Base-by-base conservation (phyloP, 192 early-diverging fungal genomes). In the Spinellus fusiger region DNA sequence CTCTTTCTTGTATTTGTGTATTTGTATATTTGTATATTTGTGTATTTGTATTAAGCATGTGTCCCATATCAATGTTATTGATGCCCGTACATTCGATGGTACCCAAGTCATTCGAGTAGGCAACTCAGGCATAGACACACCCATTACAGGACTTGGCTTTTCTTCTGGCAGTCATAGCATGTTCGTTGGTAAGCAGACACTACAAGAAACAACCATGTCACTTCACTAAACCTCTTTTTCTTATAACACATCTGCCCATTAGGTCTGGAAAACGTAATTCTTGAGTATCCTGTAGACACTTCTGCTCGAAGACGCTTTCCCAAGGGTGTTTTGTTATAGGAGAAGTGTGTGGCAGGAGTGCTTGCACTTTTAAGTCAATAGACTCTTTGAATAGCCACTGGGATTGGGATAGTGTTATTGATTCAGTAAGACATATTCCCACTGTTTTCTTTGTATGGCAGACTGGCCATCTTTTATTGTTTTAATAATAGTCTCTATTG, bases 171-270 rank as follows among this genome's bases (percentile, higher is more conserved):
- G 90, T 73, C 80, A 83, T 63, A 79, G 79, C 15, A 73, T 93
- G 53, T 98, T 93, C 81, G 93, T 95, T 57, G 94, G 94, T 91
- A 78, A 48, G 84, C 74, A n/a, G n/a, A n/a, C n/a, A n/a, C n/a
- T n/a, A n/a, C n/a, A n/a, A n/a, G n/a, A n/a, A n/a, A n/a, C n/a
- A n/a, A n/a, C n/a, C n/a, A n/a, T n/a, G n/a, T n/a, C n/a, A n/a
- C n/a, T n/a, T n/a, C n/a, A n/a, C n/a, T 9, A 5, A 9, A 62
- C n/a, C 8, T 3, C 16, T 25, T 29, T 9, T 56, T 22, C 5
- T 22, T 47, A 29, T 20, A 58, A 31, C 2, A 32, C 4, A 57
- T 40, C 40, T 2, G 40, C 40, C 40, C 18, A 35, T 0, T 62
- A 90, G 89, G 90, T 3, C 65, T 91, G n/a, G 94, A 96, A 56